Percentiles rank a stretch among this genome's conserved stretches.
Conservation (phyloP, 2,329 filamentous ascomycete species). For the Lecanicillium sp. region DNA sequence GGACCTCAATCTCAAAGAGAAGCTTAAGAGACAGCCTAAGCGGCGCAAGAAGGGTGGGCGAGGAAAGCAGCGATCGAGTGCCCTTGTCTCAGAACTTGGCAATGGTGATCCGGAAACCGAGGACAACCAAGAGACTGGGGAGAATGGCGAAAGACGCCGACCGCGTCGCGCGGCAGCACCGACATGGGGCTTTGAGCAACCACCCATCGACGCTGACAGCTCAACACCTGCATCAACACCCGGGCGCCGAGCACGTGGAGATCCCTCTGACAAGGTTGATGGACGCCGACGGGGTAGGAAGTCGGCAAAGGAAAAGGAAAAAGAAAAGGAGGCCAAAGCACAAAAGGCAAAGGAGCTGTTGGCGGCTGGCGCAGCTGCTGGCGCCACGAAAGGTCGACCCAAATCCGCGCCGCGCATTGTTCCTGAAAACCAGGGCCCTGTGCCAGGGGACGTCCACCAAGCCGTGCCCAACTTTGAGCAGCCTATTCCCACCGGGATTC, state of each 20-base stretch:
- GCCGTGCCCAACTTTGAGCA: conserved; percentile 36
- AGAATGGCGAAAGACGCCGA: conserved; percentile 52
- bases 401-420: conserved; percentile 47
- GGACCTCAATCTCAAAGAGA: conserved; percentile 68
- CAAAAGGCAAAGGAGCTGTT: conserved; percentile 34
- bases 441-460: conserved; percentile 31
- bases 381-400: conserved; percentile 39
- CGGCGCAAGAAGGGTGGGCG: conserved; percentile 48
- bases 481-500: conserved; percentile 29
- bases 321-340: conserved; percentile 33
- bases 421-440: conserved; percentile 32
- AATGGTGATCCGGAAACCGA: conserved; percentile 51
- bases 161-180: conserved; percentile 62
- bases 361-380: conserved; percentile 35
- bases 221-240: conserved; percentile 51
- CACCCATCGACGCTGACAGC: conserved; percentile 51
- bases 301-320: conserved; percentile 29
- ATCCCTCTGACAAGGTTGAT: conserved; percentile 38
- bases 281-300: conserved; percentile 30
- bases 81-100: conserved; percentile 59
- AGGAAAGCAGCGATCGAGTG: conserved; percentile 53
- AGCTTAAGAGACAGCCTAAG: conserved; percentile 57
- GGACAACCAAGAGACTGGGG: conserved; percentile 47
- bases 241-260: conserved; percentile 39
- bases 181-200: conserved; percentile 60